Percentiles rank a stretch among this genome's conserved stretches.
Evolutionary conservation across 225 moss, liverwort and hornwort species (phyloP).

Genomic region (Marchantia paleacea): DNA sequence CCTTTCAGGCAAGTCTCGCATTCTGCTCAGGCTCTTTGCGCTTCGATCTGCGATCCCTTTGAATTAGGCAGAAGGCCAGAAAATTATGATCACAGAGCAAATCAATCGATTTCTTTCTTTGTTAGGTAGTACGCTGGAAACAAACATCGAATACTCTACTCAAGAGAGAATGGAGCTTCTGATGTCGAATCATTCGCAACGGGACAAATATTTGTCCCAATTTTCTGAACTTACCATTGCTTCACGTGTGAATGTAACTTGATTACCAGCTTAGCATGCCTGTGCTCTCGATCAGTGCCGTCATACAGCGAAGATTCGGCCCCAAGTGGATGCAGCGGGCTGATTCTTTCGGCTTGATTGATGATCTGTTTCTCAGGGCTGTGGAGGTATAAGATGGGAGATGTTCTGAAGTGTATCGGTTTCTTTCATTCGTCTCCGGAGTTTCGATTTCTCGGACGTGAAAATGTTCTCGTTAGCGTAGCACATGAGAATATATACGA

Average conservation of each 20-base stretch:
- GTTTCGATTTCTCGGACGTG: not conserved
- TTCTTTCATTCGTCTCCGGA: not conserved
- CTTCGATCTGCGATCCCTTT: too few species aligned
- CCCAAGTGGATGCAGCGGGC: too few species aligned
- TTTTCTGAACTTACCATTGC: not conserved
- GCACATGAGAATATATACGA: not conserved
- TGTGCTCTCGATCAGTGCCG: not conserved
- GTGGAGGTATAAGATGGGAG: constrained; percentile 4
- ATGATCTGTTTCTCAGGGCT: not conserved
- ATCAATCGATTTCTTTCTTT: too few species aligned
- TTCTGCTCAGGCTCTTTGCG: too few species aligned
- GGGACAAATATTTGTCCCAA: not conserved
- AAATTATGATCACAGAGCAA: too few species aligned
- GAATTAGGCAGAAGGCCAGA: not conserved
- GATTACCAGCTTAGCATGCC: not conserved
- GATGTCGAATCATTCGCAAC: not conserved
- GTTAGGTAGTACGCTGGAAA: not conserved
- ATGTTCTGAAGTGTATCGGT: not conserved
- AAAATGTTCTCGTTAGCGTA: not conserved
- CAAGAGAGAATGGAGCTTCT: not conserved
- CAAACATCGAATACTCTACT: not conserved
- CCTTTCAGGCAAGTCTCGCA: constrained; percentile 8
- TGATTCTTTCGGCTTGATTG: not conserved
- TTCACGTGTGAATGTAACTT: too few species aligned
- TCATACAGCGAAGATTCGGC: not conserved